Percentiles rank a stretch among this genome's conserved stretches.
These are phyloP conservation scores for Glebionis coronaria DNA, from an alignment of 129 eudicot genomes.

Conservation along the genomic window DNA sequence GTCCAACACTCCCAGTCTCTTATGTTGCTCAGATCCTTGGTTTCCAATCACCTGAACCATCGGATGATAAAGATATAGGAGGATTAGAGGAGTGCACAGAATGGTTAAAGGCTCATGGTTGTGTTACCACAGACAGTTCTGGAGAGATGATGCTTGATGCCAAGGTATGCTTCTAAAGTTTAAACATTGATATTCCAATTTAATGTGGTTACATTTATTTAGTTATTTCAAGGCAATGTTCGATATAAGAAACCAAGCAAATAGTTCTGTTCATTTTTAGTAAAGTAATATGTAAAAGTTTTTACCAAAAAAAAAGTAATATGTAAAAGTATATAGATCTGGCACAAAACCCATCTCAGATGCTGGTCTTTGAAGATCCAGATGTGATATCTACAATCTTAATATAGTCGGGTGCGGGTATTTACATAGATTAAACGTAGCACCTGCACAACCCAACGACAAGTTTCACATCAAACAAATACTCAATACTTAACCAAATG, in stretches of 20 bases:
- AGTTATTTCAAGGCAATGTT: background rate
- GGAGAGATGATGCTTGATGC: conserved; percentile 80
- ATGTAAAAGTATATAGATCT: background rate
- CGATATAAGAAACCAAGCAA: conserved; percentile 3
- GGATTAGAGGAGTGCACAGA: conserved; percentile 83
- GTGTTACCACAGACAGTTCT: conserved; percentile 50
- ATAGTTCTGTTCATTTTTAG: background rate
- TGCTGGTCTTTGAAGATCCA: background rate
- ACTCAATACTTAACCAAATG: background rate
- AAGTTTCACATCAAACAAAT: background rate
- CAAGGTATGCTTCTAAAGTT: conserved; percentile 47
- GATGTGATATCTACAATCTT: background rate
- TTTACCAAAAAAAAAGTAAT: too few relatives aligned
- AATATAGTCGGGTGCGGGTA: background rate
- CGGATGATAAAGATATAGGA: conserved; percentile 47
- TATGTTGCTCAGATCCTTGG: conserved; percentile 81
- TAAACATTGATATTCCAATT: too few relatives aligned
- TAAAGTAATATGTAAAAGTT: background rate
- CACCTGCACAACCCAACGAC: background rate
- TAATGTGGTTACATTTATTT: background rate
- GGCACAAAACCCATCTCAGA: background rate
- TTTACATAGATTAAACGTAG: background rate
- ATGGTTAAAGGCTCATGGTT: conserved; percentile 98
- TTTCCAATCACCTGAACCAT: conserved; percentile 48
- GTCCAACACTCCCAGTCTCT: conserved; percentile 82